Percentiles rank a stretch among this genome's conserved stretches.
Evolutionary conservation across 495 filamentous ascomycete genomes (phyloP).

Genomic region (Wilcoxina mikolae): DNA sequence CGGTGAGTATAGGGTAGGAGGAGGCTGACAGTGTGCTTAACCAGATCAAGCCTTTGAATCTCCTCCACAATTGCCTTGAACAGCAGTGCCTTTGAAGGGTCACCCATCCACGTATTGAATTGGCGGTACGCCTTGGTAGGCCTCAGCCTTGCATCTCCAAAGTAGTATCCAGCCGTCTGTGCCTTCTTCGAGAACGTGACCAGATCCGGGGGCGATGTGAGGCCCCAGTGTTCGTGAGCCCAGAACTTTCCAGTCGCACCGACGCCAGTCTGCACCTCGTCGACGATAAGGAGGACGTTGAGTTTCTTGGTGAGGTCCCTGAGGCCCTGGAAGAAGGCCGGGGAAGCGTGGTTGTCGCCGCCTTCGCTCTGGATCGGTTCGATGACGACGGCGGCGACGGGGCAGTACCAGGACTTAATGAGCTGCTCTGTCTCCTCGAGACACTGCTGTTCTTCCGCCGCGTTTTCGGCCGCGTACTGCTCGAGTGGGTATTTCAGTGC

Average conservation of each 20-base stretch:
- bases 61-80: conserved; percentile 88
- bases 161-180: conserved; percentile 96
- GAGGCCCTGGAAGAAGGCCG: conserved; percentile 79
- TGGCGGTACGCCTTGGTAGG: conserved; percentile 98
- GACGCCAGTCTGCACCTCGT: conserved; percentile 96
- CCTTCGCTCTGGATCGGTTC: conserved; percentile 98
- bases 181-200: conserved; percentile 99
- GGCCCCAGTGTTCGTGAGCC: conserved; percentile 96
- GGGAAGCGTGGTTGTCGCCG: conserved; percentile 94
- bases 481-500: conserved; percentile 80
- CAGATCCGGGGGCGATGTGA: conserved; percentile 80
- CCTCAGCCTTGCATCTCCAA: conserved; percentile 67
- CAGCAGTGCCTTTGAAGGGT: conserved; percentile 75
- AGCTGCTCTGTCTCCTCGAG: conserved; percentile 79
- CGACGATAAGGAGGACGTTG: conserved; percentile 83
- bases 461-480: conserved; percentile 68
- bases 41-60: conserved; percentile 65
- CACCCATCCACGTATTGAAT: conserved; percentile 99
- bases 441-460: conserved; percentile 65
- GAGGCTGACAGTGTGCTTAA: conserved; percentile 48
- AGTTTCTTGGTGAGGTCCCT: conserved; percentile 74
- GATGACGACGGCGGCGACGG: conserved; percentile 78
- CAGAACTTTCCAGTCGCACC: conserved; percentile 95
- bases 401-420: conserved; percentile 59
- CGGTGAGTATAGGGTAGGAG: neutral